phyloP scores from a whole-genome alignment of 768 basidiomycete species.

The Pholiota conissans region DNA sequence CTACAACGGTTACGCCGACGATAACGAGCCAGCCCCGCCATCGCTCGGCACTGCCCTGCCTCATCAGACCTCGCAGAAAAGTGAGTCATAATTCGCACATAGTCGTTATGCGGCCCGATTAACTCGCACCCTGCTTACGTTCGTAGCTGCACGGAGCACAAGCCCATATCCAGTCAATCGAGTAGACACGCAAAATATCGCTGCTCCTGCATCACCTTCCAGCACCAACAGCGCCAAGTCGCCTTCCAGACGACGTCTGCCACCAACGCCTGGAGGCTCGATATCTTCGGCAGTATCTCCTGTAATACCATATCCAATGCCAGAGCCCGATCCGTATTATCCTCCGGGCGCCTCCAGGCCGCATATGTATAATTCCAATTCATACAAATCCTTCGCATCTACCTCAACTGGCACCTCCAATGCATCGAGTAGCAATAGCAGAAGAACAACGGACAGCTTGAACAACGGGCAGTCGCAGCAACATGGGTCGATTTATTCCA shows the following conservation, averaged over 20 bases:
- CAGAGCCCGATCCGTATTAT: constrained; percentile 42
- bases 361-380: constrained; percentile 21
- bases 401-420: constrained; percentile 20
- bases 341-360: constrained; percentile 25
- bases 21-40: constrained; percentile 17
- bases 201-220: constrained; percentile 16
- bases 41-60: constrained; percentile 6
- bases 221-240: constrained; percentile 29
- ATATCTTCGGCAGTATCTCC: constrained; percentile 29
- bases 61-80: constrained; percentile 2
- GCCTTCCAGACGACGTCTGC: constrained; percentile 37
- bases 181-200: constrained; percentile 16
- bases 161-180: constrained; percentile 15
- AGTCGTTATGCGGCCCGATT: background rate
- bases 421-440: constrained; percentile 8
- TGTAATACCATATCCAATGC: constrained; percentile 32
- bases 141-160: constrained; percentile 14
- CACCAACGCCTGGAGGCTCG: constrained; percentile 39
- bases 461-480: constrained; percentile 19
- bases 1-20: constrained; percentile 35
- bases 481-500: constrained; percentile 17
- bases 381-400: constrained; percentile 23
- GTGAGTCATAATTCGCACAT: constrained; percentile 4
- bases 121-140: constrained; percentile 6
- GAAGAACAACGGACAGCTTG: constrained; percentile 13